Conservation (phyloP, 2,329 filamentous ascomycete species). For the Trichophyton benhamiae region DNA sequence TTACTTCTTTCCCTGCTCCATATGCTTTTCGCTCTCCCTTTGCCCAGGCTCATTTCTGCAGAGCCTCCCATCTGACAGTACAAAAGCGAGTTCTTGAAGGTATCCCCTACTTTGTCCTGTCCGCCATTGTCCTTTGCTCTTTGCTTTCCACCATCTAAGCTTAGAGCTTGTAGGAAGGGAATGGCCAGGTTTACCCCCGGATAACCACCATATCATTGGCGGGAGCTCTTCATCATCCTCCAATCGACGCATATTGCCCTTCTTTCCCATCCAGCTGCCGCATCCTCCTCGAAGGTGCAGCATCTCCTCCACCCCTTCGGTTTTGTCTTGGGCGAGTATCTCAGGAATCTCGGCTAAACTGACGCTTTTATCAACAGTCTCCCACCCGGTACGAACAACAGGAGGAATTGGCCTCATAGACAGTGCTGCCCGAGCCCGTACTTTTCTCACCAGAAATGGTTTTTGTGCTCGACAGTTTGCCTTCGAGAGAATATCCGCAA, state of each 20-base stretch:
- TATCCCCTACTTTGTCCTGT: constrained; percentile 9
- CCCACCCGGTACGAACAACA: neutral
- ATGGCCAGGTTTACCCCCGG: constrained; percentile 6
- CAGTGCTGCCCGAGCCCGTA: neutral
- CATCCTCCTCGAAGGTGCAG: neutral
- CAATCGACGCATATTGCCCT: constrained; percentile 1
- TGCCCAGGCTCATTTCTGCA: constrained; percentile 8
- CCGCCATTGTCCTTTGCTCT: constrained; percentile 9
- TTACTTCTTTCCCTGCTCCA: neutral
- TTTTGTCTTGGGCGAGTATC: neutral
- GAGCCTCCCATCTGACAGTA: constrained; percentile 10
- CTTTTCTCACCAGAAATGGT: neutral
- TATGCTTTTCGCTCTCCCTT: constrained; percentile 15
- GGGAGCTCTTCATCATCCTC: constrained; percentile 10
- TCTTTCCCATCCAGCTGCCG: constrained; percentile 1
- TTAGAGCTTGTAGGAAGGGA: constrained; percentile 6
- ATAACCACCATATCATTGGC: constrained; percentile 9
- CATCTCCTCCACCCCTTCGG: neutral
- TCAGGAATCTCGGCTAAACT: neutral
- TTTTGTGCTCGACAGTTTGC: neutral
- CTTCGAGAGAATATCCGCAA: neutral
- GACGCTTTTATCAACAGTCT: neutral
- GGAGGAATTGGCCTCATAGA: neutral
- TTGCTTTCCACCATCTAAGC: constrained; percentile 10
- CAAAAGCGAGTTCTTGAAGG: constrained; percentile 9